Percentiles rank a stretch among this genome's conserved stretches.
These are phyloP conservation scores for Ilyonectria sp. DNA, from an alignment of 2,329 filamentous ascomycete species.

Conservation along the genomic window DNA sequence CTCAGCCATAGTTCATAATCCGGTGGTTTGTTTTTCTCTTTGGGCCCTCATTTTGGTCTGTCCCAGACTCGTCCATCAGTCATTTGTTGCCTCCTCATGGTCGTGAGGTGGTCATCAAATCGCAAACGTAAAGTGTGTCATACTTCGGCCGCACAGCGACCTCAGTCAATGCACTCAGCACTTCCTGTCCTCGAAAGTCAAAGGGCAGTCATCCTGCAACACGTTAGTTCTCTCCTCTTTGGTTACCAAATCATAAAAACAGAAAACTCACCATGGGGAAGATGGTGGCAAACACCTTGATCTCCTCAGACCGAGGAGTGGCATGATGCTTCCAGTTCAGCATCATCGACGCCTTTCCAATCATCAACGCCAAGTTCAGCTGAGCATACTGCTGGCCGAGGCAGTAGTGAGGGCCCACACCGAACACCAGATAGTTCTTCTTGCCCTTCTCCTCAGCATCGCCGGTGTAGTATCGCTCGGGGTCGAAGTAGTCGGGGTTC, in stretches of 20 bases:
- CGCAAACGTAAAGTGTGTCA: slow-evolving; percentile 20
- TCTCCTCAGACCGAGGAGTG: slow-evolving; percentile 89
- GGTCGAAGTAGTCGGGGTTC: slow-evolving; percentile 89
- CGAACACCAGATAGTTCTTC: slow-evolving; percentile 98
- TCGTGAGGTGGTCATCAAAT: slow-evolving; percentile 12
- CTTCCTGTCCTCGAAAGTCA: slow-evolving; percentile 76
- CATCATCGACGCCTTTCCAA: slow-evolving; percentile 89
- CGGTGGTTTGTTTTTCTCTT: slow-evolving; percentile 8
- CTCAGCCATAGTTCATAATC: slow-evolving; percentile 4
- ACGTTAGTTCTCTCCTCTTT: slow-evolving; percentile 44
- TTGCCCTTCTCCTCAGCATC: slow-evolving; percentile 87
- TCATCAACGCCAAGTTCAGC: slow-evolving; percentile 88
- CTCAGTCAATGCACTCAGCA: slow-evolving; percentile 53
- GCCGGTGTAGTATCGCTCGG: slow-evolving; percentile 91
- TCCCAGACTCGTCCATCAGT: not conserved
- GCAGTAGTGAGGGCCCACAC: slow-evolving; percentile 96
- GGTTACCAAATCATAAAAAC: not conserved
- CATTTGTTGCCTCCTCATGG: slow-evolving; percentile 9
- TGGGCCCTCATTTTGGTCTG: not conserved
- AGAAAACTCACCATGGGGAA: slow-evolving; percentile 87
- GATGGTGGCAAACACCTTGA: slow-evolving; percentile 98
- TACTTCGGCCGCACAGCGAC: slow-evolving; percentile 28
- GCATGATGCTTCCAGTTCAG: slow-evolving; percentile 93
- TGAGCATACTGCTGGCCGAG: slow-evolving; percentile 93
- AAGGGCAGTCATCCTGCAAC: slow-evolving; percentile 83